Conservation (phyloP, 257 asterid species). For the Striga asiatica region DNA sequence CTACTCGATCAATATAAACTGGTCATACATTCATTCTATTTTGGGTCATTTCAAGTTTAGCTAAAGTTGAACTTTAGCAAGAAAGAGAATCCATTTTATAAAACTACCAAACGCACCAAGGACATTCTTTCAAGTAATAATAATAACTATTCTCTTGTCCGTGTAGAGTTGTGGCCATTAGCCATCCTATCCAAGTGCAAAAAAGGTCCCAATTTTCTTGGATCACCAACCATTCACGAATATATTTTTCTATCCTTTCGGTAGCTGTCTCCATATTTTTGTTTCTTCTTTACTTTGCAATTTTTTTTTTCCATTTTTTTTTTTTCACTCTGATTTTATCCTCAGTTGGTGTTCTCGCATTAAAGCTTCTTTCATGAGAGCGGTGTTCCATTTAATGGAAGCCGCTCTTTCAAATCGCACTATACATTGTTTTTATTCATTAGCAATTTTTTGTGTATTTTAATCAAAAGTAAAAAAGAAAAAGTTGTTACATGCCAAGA, state of each 20-base stretch:
- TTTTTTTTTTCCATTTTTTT: not conserved
- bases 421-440: not conserved
- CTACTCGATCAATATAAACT: too few species aligned
- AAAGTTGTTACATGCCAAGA: not conserved
- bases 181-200: constrained; percentile 11
- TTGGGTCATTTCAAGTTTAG: not conserved
- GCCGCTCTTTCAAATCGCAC: constrained; percentile 33
- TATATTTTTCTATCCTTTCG: not conserved
- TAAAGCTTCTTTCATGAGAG: constrained; percentile 14
- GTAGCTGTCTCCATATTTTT: not conserved
- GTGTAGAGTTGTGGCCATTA: not conserved
- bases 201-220: constrained; percentile 31
- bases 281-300: not conserved
- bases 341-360: not conserved
- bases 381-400: constrained; percentile 44
- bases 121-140: not conserved
- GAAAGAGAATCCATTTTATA: not conserved
- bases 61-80: not conserved
- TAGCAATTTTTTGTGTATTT: not conserved
- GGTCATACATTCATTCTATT: not conserved
- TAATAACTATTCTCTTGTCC: not conserved
- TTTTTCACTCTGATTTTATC: not conserved
- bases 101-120: not conserved
- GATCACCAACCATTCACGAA: constrained; percentile 28
- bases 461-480: not conserved